Evolutionary conservation across 2,329 filamentous ascomycete genomes (phyloP).

Genomic region (Colletotrichum orchidophilum): DNA sequence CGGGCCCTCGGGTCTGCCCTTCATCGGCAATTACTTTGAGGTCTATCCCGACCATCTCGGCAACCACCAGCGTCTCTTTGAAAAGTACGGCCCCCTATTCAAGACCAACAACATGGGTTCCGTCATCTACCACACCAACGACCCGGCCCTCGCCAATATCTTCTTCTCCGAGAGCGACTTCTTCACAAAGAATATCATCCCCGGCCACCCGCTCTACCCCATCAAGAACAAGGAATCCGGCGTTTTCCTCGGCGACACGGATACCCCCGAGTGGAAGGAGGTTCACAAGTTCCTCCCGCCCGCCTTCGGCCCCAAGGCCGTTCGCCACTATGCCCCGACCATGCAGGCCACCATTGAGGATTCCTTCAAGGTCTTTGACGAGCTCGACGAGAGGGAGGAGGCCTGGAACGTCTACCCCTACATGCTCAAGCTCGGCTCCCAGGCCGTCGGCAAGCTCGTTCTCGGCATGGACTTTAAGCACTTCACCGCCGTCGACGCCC

Average conservation of each 20-base stretch:
- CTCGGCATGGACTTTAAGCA: slow-evolving; percentile 57
- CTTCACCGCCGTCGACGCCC: slow-evolving; percentile 54
- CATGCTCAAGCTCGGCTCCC: slow-evolving; percentile 59
- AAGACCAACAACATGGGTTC: slow-evolving; percentile 62
- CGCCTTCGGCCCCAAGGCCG: slow-evolving; percentile 66
- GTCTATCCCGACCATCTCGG: slow-evolving; percentile 67
- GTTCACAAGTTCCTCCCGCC: slow-evolving; percentile 72
- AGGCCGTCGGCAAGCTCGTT: slow-evolving; percentile 55
- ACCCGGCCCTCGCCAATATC: slow-evolving; percentile 55
- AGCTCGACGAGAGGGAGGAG: slow-evolving; percentile 58
- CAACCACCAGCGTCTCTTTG: slow-evolving; percentile 64
- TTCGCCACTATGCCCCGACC: slow-evolving; percentile 66
- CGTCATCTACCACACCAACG: slow-evolving; percentile 59
- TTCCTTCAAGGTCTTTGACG: slow-evolving; percentile 59
- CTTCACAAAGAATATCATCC: slow-evolving; percentile 62
- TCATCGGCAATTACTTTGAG: slow-evolving; percentile 64
- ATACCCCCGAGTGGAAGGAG: slow-evolving; percentile 57
- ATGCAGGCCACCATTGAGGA: slow-evolving; percentile 66
- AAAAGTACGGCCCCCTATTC: slow-evolving; percentile 61
- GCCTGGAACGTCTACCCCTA: slow-evolving; percentile 60
- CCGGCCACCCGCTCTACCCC: slow-evolving; percentile 56
- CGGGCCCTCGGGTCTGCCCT: slow-evolving; percentile 57
- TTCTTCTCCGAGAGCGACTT: slow-evolving; percentile 59
- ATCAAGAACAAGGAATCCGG: slow-evolving; percentile 54
- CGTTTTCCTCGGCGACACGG: slow-evolving; percentile 60